These are phyloP conservation scores for Asterophora lycoperdoides DNA, from an alignment of 768 basidiomycete genomes.

Conservation along the genomic window DNA sequence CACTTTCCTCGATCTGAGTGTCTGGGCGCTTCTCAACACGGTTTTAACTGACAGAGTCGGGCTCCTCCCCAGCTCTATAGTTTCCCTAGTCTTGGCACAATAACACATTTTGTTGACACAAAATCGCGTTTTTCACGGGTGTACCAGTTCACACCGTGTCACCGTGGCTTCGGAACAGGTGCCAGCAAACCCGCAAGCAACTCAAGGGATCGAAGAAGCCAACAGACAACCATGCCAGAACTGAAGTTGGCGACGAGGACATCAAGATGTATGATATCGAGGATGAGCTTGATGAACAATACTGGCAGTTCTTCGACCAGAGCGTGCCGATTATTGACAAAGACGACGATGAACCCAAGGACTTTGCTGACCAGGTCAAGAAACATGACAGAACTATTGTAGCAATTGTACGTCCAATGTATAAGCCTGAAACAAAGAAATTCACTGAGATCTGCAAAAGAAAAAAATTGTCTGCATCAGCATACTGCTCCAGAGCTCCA, in stretches of 20 bases:
- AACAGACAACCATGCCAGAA: neutral
- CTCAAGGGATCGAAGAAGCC: neutral
- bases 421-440: neutral
- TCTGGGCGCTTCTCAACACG: too few species aligned
- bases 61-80: too few species aligned
- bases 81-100: too few species aligned
- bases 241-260: neutral
- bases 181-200: neutral
- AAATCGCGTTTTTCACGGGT: too few species aligned
- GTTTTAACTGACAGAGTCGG: too few species aligned
- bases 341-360: slow-evolving; percentile 2
- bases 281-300: neutral
- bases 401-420: neutral
- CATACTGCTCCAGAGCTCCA: too few species aligned
- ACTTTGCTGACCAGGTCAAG: neutral
- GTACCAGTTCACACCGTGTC: too few species aligned
- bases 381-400: neutral
- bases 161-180: neutral
- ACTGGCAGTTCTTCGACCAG: slow-evolving; percentile 3
- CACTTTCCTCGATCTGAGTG: too few species aligned
- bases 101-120: too few species aligned
- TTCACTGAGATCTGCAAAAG: slow-evolving; percentile 7
- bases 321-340: slow-evolving; percentile 5
- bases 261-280: neutral
- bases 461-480: too few species aligned